A percentile compares a stretch with the other conserved stretches of the same genome.
These are phyloP conservation scores for Halenospora varia DNA, from an alignment of 495 filamentous ascomycete species.

Conservation along the genomic window DNA sequence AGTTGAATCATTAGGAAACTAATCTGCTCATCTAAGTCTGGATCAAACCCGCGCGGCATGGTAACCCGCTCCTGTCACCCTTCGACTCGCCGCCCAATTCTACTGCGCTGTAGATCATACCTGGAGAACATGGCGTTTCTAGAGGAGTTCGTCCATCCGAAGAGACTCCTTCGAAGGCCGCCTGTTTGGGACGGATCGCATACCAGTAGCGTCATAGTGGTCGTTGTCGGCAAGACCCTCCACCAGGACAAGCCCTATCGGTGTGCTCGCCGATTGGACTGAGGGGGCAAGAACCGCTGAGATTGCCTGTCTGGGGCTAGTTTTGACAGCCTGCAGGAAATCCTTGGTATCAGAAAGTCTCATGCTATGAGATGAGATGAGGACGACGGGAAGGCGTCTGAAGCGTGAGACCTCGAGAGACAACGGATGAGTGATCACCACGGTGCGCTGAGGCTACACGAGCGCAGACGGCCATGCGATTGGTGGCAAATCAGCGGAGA, in stretches of 20 bases:
- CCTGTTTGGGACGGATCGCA: not conserved
- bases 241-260: not conserved
- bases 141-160: slow-evolving; percentile 9
- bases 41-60: slow-evolving; percentile 17
- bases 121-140: slow-evolving; percentile 14
- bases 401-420: slow-evolving; percentile 1
- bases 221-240: not conserved
- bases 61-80: slow-evolving; percentile 16
- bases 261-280: not conserved
- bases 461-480: not conserved
- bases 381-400: not conserved
- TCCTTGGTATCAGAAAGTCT: not conserved
- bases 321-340: not conserved
- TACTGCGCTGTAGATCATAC: slow-evolving; percentile 22
- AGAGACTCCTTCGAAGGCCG: not conserved
- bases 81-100: slow-evolving; percentile 1
- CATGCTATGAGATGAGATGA: slow-evolving; percentile 8
- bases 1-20: slow-evolving; percentile 11
- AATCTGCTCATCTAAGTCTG: not conserved
- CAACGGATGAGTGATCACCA: slow-evolving; percentile 10
- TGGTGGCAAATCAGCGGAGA: not conserved
- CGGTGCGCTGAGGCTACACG: not conserved
- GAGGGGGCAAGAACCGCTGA: not conserved
- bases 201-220: not conserved
- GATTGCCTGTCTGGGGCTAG: not conserved